phyloP scores from a whole-genome alignment of 2,329 filamentous ascomycete species.

The Seiridium cupressi region DNA sequence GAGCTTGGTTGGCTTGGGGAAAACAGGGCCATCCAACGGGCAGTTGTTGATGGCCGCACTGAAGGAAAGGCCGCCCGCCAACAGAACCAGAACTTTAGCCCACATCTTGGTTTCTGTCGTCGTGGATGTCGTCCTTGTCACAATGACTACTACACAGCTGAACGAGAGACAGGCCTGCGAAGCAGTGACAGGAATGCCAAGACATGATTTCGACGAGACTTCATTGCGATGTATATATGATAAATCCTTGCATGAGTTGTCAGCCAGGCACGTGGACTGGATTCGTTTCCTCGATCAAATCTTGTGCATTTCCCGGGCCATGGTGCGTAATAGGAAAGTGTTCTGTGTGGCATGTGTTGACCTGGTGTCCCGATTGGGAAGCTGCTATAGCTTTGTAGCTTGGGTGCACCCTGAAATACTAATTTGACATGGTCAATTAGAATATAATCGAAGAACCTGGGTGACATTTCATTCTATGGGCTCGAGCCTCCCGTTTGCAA shows the following conservation, averaged over 20 bases:
- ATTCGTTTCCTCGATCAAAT: not conserved
- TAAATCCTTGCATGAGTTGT: not conserved
- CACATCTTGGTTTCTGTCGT: not conserved
- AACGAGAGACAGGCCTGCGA: not conserved
- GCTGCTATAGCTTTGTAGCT: not conserved
- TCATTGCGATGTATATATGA: slow-evolving; percentile 6
- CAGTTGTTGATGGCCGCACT: slow-evolving; percentile 13
- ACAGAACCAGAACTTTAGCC: not conserved
- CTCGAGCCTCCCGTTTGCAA: not conserved
- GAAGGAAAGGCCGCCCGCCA: slow-evolving; percentile 3
- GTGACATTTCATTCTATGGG: not conserved
- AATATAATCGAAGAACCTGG: not conserved
- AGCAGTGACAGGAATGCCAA: slow-evolving; percentile 4
- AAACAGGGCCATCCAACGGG: slow-evolving; percentile 24
- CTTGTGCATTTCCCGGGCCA: not conserved
- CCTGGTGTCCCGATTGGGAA: slow-evolving; percentile 2
- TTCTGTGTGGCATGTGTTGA: not conserved
- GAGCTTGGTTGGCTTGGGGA: slow-evolving; percentile 21
- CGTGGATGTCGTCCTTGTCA: not conserved
- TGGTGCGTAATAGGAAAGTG: slow-evolving; percentile 4
- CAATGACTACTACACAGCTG: not conserved
- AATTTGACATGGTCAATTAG: not conserved
- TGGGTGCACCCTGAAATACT: not conserved
- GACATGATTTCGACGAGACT: not conserved
- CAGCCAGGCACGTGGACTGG: not conserved